phyloP scores from a whole-genome alignment of 768 basidiomycete species.

The Epithele typhae region DNA sequence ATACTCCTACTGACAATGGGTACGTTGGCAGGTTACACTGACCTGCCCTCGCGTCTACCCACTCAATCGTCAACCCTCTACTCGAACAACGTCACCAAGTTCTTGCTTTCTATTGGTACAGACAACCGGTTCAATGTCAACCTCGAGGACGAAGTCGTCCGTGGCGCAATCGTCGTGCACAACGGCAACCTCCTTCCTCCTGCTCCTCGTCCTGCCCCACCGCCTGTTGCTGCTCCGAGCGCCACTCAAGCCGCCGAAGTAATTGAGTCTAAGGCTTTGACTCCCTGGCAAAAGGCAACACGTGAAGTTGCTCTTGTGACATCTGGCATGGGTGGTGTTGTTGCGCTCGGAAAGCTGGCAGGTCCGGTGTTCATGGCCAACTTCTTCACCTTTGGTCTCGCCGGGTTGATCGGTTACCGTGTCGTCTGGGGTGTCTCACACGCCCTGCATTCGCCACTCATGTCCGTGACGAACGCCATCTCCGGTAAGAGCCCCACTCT shows the following conservation, averaged over 20 bases:
- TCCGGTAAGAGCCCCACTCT: too few relatives aligned
- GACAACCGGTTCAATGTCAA: slow-evolving; percentile 63
- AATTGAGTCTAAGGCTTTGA: slow-evolving; percentile 51
- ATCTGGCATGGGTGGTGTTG: slow-evolving; percentile 66
- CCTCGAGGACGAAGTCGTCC: slow-evolving; percentile 78
- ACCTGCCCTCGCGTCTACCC: slow-evolving; percentile 82
- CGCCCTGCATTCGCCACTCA: slow-evolving; percentile 83
- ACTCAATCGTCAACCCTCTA: slow-evolving; percentile 88
- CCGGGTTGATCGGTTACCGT: slow-evolving; percentile 81
- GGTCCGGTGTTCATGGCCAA: slow-evolving; percentile 83
- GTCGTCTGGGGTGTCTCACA: slow-evolving; percentile 90
- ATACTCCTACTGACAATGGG: background rate
- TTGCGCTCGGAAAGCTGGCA: slow-evolving; percentile 76
- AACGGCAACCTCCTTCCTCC: slow-evolving; percentile 63
- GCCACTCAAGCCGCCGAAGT: slow-evolving; percentile 42
- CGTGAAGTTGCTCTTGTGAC: slow-evolving; percentile 73
- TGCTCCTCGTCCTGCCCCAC: slow-evolving; percentile 62
- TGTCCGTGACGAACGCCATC: slow-evolving; percentile 89
- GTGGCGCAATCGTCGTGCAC: slow-evolving; percentile 74
- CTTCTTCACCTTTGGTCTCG: slow-evolving; percentile 86
- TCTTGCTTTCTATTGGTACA: slow-evolving; percentile 68
- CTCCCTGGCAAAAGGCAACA: slow-evolving; percentile 81
- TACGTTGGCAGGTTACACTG: slow-evolving; percentile 62
- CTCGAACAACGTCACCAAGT: slow-evolving; percentile 90
- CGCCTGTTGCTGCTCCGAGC: slow-evolving; percentile 51